A percentile compares a stretch with the other conserved stretches of the same genome.
These are phyloP conservation scores for Austroboletus novae-zelandiae DNA, from an alignment of 1,284 basidiomycete genomes.

Conservation along the genomic window DNA sequence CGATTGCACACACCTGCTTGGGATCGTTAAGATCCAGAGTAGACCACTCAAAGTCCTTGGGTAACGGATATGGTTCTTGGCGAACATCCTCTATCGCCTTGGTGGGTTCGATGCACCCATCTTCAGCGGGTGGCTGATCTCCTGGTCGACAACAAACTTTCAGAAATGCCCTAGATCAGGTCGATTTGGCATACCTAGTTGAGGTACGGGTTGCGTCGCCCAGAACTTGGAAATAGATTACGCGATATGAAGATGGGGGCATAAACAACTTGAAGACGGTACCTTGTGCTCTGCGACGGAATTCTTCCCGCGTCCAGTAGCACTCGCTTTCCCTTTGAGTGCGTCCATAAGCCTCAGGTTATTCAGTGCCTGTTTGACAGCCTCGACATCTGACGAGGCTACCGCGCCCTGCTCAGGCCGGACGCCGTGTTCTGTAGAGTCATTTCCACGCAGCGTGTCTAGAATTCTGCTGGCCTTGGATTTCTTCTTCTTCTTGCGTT, in stretches of 20 bases:
- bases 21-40: constrained; percentile 79
- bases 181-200: constrained; percentile 52
- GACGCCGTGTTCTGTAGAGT: constrained; percentile 56
- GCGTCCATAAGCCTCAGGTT: constrained; percentile 75
- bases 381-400: constrained; percentile 53
- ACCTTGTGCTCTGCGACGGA: constrained; percentile 88
- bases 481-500: constrained; percentile 78
- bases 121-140: constrained; percentile 63
- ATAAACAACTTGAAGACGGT: constrained; percentile 17
- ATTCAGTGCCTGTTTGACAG: constrained; percentile 59
- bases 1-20: constrained; percentile 50
- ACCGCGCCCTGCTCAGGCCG: constrained; percentile 52
- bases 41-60: constrained; percentile 93
- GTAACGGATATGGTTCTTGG: constrained; percentile 85
- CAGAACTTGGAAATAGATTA: constrained; percentile 67
- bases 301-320: constrained; percentile 72
- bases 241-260: constrained; percentile 3
- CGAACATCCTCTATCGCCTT: constrained; percentile 78
- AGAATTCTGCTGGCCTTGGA: constrained; percentile 60
- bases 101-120: constrained; percentile 89
- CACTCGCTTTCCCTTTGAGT: constrained; percentile 64
- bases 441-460: constrained; percentile 48
- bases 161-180: constrained; percentile 2
- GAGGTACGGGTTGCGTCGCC: constrained; percentile 94
- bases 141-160: constrained; percentile 39